These are phyloP conservation scores for Zopfia rhizophila DNA, from an alignment of 2,329 filamentous ascomycete species.

Conservation along the genomic window DNA sequence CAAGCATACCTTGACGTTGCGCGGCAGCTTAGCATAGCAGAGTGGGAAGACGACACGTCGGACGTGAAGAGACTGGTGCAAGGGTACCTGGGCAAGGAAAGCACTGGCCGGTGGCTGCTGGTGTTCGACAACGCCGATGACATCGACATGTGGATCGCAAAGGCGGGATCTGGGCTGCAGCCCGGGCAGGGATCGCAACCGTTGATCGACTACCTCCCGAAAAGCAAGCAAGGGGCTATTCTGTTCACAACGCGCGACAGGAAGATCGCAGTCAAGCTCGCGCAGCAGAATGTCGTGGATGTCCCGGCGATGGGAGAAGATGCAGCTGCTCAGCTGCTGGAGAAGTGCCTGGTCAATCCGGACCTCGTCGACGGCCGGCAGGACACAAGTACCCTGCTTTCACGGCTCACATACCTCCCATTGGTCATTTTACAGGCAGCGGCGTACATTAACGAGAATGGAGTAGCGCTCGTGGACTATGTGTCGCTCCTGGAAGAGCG, in stretches of 20 bases:
- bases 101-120: constrained; percentile 18
- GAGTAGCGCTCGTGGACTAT: constrained; percentile 8
- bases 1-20: constrained; percentile 41
- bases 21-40: constrained; percentile 39
- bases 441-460: constrained; percentile 25
- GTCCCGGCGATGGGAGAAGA: constrained; percentile 25
- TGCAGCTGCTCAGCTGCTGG: constrained; percentile 28
- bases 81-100: constrained; percentile 10
- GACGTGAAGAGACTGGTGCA: constrained; percentile 31
- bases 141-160: constrained; percentile 14
- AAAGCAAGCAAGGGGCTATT: constrained; percentile 24
- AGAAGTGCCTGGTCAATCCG: constrained; percentile 21
- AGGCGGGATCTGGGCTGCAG: constrained; percentile 10
- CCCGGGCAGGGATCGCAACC: constrained; percentile 28
- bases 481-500: constrained; percentile 2
- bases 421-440: constrained; percentile 31
- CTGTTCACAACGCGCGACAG: constrained; percentile 31
- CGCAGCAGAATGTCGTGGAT: constrained; percentile 26
- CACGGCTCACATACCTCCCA: constrained; percentile 30
- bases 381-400: constrained; percentile 23
- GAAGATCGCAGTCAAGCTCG: constrained; percentile 21
- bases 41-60: constrained; percentile 26
- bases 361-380: constrained; percentile 18
- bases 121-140: constrained; percentile 42
- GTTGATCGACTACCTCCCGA: constrained; percentile 25